These are phyloP conservation scores for Conticribra guillardii DNA, from an alignment of 108 stramenopile genomes.

Conservation along the genomic window DNA sequence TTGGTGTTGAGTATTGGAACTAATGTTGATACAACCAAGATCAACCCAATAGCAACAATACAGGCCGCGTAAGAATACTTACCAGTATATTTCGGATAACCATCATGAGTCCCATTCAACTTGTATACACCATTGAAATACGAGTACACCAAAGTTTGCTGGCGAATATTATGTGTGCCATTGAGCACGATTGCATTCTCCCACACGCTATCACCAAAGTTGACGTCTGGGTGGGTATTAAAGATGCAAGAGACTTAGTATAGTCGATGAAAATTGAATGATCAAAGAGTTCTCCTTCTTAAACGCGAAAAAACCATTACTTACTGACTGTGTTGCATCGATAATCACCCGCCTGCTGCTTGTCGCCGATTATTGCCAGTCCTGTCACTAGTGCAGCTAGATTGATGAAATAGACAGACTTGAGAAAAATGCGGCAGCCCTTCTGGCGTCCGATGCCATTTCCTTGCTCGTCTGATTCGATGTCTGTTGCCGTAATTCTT, in stretches of 20 bases:
- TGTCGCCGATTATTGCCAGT: background rate
- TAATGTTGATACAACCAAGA: background rate
- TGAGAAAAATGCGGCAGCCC: slow-evolving; percentile 16
- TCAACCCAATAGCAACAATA: background rate
- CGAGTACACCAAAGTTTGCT: slow-evolving; percentile 3
- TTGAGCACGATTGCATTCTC: slow-evolving; percentile 2
- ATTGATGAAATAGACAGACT: slow-evolving; percentile 17
- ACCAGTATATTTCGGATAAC: slow-evolving; percentile 1
- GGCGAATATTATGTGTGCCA: background rate
- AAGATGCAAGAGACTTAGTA: too few species aligned
- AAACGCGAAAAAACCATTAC: too few species aligned
- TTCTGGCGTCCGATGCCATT: background rate
- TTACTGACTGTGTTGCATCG: slow-evolving; percentile 7
- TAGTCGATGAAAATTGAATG: too few species aligned
- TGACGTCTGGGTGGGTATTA: too few species aligned
- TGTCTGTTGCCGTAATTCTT: background rate
- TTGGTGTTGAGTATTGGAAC: too few species aligned
- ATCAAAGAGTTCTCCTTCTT: too few species aligned
- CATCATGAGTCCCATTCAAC: background rate
- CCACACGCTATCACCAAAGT: slow-evolving; percentile 12
- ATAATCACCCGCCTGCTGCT: slow-evolving; percentile 7
- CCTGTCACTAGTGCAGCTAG: slow-evolving; percentile 4
- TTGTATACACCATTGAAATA: slow-evolving; percentile 16
- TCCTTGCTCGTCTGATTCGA: background rate
- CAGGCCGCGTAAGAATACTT: too few species aligned